A percentile compares a stretch with the other conserved stretches of the same genome.
Evolutionary conservation across 176 grass and related monocot species (phyloP).

Genomic region (Avena atlantica): DNA sequence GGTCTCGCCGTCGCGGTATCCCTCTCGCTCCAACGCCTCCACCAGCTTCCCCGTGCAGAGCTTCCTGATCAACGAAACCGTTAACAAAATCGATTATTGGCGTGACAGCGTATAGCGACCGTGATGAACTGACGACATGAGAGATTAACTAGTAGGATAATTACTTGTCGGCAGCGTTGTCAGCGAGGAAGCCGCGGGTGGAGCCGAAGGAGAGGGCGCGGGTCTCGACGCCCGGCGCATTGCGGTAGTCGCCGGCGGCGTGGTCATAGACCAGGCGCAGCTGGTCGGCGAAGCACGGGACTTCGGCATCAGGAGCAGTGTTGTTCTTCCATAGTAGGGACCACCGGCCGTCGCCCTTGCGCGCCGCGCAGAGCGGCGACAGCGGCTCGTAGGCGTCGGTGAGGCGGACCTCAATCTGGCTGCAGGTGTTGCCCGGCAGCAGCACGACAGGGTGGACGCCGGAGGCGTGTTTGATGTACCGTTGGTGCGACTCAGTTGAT

Average conservation of each 20-base stretch:
- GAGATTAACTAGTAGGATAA: background rate
- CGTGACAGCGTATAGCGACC: background rate
- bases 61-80: background rate
- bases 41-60: constrained; percentile 13
- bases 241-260: background rate
- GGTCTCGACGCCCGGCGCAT: constrained; percentile 21
- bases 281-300: constrained; percentile 34
- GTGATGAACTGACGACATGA: background rate
- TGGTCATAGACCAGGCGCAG: constrained; percentile 30
- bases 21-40: constrained; percentile 13
- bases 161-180: background rate
- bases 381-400: constrained; percentile 30
- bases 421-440: constrained; percentile 30
- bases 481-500: background rate
- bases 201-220: constrained; percentile 36
- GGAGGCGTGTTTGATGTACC: background rate
- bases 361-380: constrained; percentile 8
- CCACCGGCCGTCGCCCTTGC: constrained; percentile 13
- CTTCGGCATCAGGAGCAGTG: background rate
- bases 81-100: background rate
- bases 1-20: constrained; percentile 47
- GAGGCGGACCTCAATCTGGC: constrained; percentile 35
- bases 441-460: constrained; percentile 20
- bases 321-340: constrained; percentile 45
- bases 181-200: constrained; percentile 22